Evolutionary conservation across 1,139 yeast genomes (phyloP), one percentile per base, ranked within the genome.

Genomic region (Kodamaea alishanica): DNA sequence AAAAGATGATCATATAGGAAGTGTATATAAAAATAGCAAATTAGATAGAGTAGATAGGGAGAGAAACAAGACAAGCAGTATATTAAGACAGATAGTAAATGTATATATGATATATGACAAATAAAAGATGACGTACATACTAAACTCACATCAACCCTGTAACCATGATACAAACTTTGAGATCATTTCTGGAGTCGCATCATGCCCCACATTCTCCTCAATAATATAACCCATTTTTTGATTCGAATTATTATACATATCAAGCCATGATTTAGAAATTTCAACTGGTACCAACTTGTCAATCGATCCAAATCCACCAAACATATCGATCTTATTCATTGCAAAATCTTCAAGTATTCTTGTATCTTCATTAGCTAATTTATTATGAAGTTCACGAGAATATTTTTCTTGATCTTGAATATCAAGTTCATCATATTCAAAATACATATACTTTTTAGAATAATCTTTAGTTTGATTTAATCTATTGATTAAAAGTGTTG

Each of bases 401-500:
- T 70, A 70, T 30, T 51, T 42, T 36, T 66, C 63, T 8, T 56
- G 59, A 0, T 54, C 56, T 3, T 50, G 47, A 36, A 70, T 56
- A 1, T 52, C 52, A 36, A 71, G 54, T 44, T 70, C 75, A n/a
- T 56, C 52, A 46, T 70, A 71, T 33, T 54, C 50, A 44, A 41
- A 55, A 49, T 65, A 67, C 44, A 66, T 67, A 48, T 51, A 56
- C 42, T 58, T 62, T 42, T 55, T 63, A 36, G 54, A 58, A 40
- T 52, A 61, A 22, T 46, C 48, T 6, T 44, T 46, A 3, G 51
- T 46, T 28, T 55, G 48, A 29, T 54, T 50, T 41, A 71, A 52
- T 40, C 81, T 54, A 46, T 67, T 70, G 41, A 73, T 41, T 48
- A 75, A 55, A 40, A 75, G 56, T 3, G 76, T 58, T 5, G 75